Evolutionary conservation across 1,284 basidiomycete genomes (phyloP).

Genomic region (Apiotrichum gracile): DNA sequence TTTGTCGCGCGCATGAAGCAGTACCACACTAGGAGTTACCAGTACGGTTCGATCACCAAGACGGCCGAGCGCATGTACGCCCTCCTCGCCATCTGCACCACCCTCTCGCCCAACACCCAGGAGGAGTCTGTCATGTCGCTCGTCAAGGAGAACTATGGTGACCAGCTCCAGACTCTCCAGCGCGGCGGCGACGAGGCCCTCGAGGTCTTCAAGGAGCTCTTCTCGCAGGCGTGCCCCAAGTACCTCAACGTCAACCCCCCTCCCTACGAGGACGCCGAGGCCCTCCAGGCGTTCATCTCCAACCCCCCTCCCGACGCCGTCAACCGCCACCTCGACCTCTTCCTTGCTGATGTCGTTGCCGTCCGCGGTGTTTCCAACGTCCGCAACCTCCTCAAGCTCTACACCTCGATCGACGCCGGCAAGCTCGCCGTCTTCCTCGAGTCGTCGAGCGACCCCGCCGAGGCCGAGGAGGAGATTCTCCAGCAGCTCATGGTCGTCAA

Average conservation of each 20-base stretch:
- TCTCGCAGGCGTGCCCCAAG: slow-evolving; percentile 89
- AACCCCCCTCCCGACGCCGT: slow-evolving; percentile 64
- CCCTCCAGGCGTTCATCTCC: slow-evolving; percentile 56
- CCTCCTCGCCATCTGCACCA: slow-evolving; percentile 85
- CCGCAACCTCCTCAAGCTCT: slow-evolving; percentile 87
- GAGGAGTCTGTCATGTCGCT: slow-evolving; percentile 93
- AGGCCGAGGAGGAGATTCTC: slow-evolving; percentile 77
- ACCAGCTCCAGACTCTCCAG: slow-evolving; percentile 80
- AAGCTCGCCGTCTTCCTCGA: slow-evolving; percentile 85
- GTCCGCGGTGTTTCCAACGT: slow-evolving; percentile 76
- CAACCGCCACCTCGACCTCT: slow-evolving; percentile 75
- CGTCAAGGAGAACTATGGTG: slow-evolving; percentile 87
- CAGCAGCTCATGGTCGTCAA: slow-evolving; percentile 98
- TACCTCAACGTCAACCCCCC: slow-evolving; percentile 93
- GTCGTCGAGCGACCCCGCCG: slow-evolving; percentile 16
- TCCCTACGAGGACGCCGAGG: slow-evolving; percentile 75
- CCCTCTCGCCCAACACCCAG: slow-evolving; percentile 78
- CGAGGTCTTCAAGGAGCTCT: slow-evolving; percentile 86
- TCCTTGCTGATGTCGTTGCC: slow-evolving; percentile 68
- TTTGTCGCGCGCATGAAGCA: slow-evolving; percentile 88
- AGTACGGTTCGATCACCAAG: slow-evolving; percentile 98
- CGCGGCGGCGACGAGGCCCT: slow-evolving; percentile 63
- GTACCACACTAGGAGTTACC: slow-evolving; percentile 92
- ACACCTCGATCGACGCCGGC: slow-evolving; percentile 84
- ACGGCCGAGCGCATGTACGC: slow-evolving; percentile 97